Conservation (phyloP, 1,284 basidiomycete species). For the Taiwanofungus camphoratus region DNA sequence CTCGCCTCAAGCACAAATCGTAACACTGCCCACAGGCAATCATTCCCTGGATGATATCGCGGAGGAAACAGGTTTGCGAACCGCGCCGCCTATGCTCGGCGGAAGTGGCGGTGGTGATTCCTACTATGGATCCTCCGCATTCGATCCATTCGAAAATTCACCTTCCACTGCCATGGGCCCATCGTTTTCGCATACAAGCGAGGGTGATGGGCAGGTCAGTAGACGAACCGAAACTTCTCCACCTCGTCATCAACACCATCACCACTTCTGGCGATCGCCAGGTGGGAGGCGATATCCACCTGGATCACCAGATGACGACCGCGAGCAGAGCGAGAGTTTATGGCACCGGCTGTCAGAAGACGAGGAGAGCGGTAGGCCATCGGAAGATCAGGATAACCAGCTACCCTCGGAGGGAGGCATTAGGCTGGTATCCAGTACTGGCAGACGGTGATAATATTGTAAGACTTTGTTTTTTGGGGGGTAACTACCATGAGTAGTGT, state of each 20-base stretch:
- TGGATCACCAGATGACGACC: conserved; percentile 28
- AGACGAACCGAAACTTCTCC: conserved; percentile 4
- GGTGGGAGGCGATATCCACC: conserved; percentile 30
- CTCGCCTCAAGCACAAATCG: conserved; percentile 4
- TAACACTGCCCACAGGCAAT: conserved; percentile 12
- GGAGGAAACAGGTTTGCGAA: conserved; percentile 16
- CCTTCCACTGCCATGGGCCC: conserved; percentile 27
- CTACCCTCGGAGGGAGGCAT: conserved; percentile 18
- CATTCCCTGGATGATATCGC: conserved; percentile 14
- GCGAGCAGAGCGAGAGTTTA: conserved; percentile 35
- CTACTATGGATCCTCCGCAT: conserved; percentile 14
- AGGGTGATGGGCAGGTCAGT: conserved; percentile 13
- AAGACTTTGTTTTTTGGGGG: conserved; percentile 9
- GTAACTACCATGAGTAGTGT: not conserved
- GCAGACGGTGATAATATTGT: conserved; percentile 11
- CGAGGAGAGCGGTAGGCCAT: conserved; percentile 9
- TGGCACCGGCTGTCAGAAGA: conserved; percentile 24
- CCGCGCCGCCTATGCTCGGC: conserved; percentile 29
- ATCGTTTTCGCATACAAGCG: conserved; percentile 23
- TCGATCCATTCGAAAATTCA: conserved; percentile 27
- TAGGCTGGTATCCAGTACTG: conserved; percentile 23
- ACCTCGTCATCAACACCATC: conserved; percentile 9
- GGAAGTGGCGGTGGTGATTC: conserved; percentile 10
- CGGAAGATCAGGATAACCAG: too few species aligned
- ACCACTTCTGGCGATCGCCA: conserved; percentile 19